Conservation (phyloP, 805 yeast species). For the Myxozyma kluyveri region DNA sequence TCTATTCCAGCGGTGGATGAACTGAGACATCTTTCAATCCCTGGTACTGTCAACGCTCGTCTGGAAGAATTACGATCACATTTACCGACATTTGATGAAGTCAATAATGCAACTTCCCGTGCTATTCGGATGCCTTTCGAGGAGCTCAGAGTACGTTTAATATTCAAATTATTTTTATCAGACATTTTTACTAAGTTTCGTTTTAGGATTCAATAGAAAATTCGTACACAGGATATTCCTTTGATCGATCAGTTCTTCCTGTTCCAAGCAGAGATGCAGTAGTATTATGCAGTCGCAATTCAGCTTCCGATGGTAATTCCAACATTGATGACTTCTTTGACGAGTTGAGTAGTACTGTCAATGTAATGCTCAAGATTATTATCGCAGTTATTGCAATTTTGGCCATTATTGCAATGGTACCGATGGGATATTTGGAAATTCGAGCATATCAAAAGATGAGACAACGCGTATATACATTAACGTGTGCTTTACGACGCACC, state of each 20-base stretch:
- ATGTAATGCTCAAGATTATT: slow-evolving; percentile 42
- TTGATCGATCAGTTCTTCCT: slow-evolving; percentile 40
- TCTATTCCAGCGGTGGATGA: slow-evolving; percentile 49
- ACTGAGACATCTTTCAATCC: slow-evolving; percentile 60
- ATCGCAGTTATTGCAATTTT: slow-evolving; percentile 42
- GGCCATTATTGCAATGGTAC: slow-evolving; percentile 46
- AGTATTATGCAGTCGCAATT: slow-evolving; percentile 40
- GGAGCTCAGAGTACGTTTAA: slow-evolving; percentile 34
- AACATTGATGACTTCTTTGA: slow-evolving; percentile 44
- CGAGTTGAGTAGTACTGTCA: slow-evolving; percentile 38
- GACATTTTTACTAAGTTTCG: slow-evolving; percentile 23
- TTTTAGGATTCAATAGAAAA: slow-evolving; percentile 5
- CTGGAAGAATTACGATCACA: slow-evolving; percentile 51
- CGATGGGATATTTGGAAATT: slow-evolving; percentile 47
- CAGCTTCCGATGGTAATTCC: slow-evolving; percentile 27
- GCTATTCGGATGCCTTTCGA: slow-evolving; percentile 62
- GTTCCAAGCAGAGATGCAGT: slow-evolving; percentile 43
- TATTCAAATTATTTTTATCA: slow-evolving; percentile 13
- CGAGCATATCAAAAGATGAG: slow-evolving; percentile 49
- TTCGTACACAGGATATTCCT: slow-evolving; percentile 25
- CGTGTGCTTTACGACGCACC: slow-evolving; percentile 20
- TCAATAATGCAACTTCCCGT: slow-evolving; percentile 56
- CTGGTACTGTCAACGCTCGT: slow-evolving; percentile 58
- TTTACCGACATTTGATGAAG: slow-evolving; percentile 64
- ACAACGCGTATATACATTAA: slow-evolving; percentile 36